Evolutionary conservation across 1,139 yeast genomes (phyloP).

Genomic region (Kazachstania sp.): DNA sequence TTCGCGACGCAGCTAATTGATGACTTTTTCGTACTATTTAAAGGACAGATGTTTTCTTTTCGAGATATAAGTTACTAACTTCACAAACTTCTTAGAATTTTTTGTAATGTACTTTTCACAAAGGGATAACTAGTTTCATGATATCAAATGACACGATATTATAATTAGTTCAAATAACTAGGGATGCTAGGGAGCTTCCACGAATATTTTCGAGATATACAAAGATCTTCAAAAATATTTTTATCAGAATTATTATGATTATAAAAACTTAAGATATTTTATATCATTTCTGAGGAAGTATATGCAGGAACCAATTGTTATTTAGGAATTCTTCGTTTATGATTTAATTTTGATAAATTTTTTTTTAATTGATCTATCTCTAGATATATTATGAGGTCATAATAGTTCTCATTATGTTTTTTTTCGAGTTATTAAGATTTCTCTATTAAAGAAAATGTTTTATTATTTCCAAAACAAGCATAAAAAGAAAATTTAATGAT

Average conservation of each 20-base stretch:
- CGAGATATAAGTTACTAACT: too few species aligned
- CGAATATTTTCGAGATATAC: background rate
- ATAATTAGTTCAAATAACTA: too few species aligned
- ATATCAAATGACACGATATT: too few species aligned
- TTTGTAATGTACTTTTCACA: too few species aligned
- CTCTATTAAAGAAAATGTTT: background rate
- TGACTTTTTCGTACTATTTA: too few species aligned
- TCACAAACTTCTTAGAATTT: too few species aligned
- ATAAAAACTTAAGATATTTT: conserved; percentile 17
- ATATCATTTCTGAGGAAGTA: conserved; percentile 31
- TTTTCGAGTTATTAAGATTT: background rate
- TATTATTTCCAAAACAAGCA: background rate
- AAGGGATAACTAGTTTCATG: too few species aligned
- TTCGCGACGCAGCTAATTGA: too few species aligned
- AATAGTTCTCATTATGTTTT: conserved; percentile 15
- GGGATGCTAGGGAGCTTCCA: background rate
- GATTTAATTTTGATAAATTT: conserved; percentile 17
- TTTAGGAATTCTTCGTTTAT: conserved; percentile 34
- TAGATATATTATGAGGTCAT: conserved; percentile 26
- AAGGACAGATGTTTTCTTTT: too few species aligned
- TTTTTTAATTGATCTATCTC: background rate
- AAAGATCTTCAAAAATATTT: background rate
- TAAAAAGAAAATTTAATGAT: conserved; percentile 15
- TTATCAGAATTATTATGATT: conserved; percentile 16
- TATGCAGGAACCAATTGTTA: conserved; percentile 33